These are phyloP conservation scores for Mucor plumbeus DNA, from an alignment of 371 early-diverging fungal species.

Conservation along the genomic window DNA sequence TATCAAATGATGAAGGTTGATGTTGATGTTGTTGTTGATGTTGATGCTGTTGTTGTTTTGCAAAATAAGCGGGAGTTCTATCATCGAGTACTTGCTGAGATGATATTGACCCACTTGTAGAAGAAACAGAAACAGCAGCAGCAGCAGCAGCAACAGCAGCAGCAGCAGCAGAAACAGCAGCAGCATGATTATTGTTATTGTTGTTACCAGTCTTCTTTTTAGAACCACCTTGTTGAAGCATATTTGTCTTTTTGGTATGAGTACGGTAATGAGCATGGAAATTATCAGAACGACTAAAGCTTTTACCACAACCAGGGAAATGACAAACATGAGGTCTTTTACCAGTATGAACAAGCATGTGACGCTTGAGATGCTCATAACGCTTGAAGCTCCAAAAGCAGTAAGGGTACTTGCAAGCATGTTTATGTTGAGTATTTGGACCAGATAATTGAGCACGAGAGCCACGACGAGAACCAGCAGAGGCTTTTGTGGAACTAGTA, in stretches of 20 bases:
- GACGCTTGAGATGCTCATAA: conserved; percentile 36
- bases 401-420: conserved; percentile 35
- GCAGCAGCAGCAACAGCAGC: conserved; percentile 8
- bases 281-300: conserved; percentile 81
- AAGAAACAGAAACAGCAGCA: background rate
- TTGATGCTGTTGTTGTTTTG: conserved; percentile 19
- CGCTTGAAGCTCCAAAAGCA: conserved; percentile 54
- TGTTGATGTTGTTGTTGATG: conserved; percentile 6
- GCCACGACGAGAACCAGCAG: conserved; percentile 16
- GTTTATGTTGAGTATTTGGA: conserved; percentile 43
- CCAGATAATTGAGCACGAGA: conserved; percentile 31
- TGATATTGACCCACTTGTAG: background rate
- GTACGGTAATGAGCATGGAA: conserved; percentile 66
- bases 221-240: conserved; percentile 4
- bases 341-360: conserved; percentile 60
- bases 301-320: conserved; percentile 68
- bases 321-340: conserved; percentile 74
- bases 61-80: conserved; percentile 25
- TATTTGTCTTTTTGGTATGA: conserved; percentile 46
- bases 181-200: background rate
- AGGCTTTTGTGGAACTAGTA: background rate
- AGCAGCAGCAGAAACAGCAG: conserved; percentile 12
- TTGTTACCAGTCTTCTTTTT: background rate
- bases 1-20: conserved; percentile 26
- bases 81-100: conserved; percentile 22